A percentile compares a stretch with the other conserved stretches of the same genome.
phyloP scores from a whole-genome alignment of 495 filamentous ascomycete species.

The Penicillium bovifimosum region DNA sequence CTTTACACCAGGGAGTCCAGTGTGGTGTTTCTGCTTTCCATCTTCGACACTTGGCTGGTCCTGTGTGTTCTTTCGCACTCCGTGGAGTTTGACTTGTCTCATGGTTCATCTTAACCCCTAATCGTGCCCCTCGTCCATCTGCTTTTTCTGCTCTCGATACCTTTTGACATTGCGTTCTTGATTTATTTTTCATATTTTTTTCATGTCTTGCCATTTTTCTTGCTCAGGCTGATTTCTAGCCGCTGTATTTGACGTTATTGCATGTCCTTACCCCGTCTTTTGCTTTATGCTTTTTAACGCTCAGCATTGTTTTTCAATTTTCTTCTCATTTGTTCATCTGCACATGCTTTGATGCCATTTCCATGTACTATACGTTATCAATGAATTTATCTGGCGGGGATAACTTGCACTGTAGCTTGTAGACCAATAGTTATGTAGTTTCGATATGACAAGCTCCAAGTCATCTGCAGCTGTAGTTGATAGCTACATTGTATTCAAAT shows the following conservation, averaged over 20 bases:
- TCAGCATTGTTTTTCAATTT: conserved; percentile 16
- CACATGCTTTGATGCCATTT: conserved; percentile 34
- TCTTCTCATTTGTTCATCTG: conserved; percentile 16
- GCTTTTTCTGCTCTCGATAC: conserved; percentile 28
- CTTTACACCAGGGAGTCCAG: conserved; percentile 45
- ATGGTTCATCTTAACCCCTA: conserved; percentile 25
- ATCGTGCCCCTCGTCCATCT: conserved; percentile 27
- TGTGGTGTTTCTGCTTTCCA: conserved; percentile 42
- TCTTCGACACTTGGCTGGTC: conserved; percentile 48
- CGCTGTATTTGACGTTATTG: conserved; percentile 27
- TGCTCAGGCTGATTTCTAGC: conserved; percentile 18
- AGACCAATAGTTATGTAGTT: background rate
- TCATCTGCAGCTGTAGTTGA: background rate
- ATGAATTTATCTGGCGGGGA: conserved; percentile 37
- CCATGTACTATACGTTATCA: conserved; percentile 44
- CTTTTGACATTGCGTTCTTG: conserved; percentile 18
- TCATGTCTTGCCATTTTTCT: conserved; percentile 12
- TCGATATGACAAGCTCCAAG: background rate
- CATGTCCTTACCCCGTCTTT: conserved; percentile 14
- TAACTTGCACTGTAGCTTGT: background rate
- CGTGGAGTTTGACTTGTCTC: conserved; percentile 36
- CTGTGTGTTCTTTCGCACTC: conserved; percentile 48
- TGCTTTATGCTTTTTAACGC: conserved; percentile 10
- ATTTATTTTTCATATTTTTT: background rate
- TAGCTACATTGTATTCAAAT: too few relatives aligned